Evolutionary conservation across 1,284 basidiomycete genomes (phyloP).

Genomic region (Schizopora paradoxa): DNA sequence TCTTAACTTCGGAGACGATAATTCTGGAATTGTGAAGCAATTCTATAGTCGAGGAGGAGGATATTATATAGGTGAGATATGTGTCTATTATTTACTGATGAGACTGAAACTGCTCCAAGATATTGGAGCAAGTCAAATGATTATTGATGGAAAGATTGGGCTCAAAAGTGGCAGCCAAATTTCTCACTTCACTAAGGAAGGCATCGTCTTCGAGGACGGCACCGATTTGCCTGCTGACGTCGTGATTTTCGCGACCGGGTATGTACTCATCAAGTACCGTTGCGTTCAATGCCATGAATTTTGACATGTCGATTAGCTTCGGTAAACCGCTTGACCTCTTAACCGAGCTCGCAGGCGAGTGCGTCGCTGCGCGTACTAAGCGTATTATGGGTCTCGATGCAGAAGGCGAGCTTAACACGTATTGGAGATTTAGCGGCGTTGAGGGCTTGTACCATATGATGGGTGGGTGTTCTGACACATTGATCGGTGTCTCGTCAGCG

Average conservation of each 20-base stretch:
- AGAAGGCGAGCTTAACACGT: slow-evolving; percentile 40
- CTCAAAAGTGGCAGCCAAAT: slow-evolving; percentile 38
- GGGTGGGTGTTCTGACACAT: slow-evolving; percentile 21
- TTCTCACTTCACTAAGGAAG: slow-evolving; percentile 29
- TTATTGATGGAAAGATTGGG: slow-evolving; percentile 41
- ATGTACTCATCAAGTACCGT: slow-evolving; percentile 7
- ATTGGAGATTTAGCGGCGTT: slow-evolving; percentile 31
- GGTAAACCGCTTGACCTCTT: slow-evolving; percentile 29
- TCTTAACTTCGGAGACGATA: slow-evolving; percentile 34
- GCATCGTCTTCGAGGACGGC: slow-evolving; percentile 39
- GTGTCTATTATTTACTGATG: not conserved
- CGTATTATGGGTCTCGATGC: slow-evolving; percentile 40
- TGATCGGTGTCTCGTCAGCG: slow-evolving; percentile 2
- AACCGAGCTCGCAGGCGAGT: slow-evolving; percentile 32
- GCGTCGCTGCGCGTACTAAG: slow-evolving; percentile 34
- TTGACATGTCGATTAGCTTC: slow-evolving; percentile 21
- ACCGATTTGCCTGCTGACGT: slow-evolving; percentile 40
- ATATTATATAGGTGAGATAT: slow-evolving; percentile 39
- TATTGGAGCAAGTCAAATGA: slow-evolving; percentile 34
- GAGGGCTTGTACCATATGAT: slow-evolving; percentile 32
- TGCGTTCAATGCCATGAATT: slow-evolving; percentile 10
- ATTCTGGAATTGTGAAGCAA: slow-evolving; percentile 33
- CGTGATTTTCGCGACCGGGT: slow-evolving; percentile 43
- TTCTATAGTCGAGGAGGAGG: slow-evolving; percentile 33
- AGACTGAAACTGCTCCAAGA: slow-evolving; percentile 21